These are phyloP conservation scores for Narthecium ossifragum DNA, from an alignment of 106 monocot genomes.

Conservation along the genomic window DNA sequence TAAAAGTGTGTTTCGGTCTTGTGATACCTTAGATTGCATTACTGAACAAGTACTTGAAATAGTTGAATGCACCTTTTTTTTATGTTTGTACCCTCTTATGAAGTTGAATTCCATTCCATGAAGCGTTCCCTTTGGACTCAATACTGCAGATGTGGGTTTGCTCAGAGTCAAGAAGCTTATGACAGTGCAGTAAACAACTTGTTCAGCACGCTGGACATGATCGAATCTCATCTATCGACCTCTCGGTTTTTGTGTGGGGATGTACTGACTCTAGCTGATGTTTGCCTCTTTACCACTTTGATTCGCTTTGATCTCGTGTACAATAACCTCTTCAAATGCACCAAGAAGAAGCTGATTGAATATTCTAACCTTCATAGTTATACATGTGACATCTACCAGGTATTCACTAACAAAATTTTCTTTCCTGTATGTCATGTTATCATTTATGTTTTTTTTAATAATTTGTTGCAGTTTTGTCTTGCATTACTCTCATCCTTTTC, in stretches of 20 bases:
- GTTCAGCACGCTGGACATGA: constrained; percentile 55
- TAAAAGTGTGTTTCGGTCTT: too few species aligned
- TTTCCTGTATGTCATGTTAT: too few species aligned
- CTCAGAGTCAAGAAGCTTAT: constrained; percentile 92
- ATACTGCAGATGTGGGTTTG: constrained; percentile 77
- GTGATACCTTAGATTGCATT: too few species aligned
- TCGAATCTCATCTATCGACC: constrained; percentile 51
- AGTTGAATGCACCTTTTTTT: too few species aligned
- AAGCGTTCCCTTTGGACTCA: too few species aligned
- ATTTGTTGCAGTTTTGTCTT: too few species aligned
- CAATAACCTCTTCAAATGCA: constrained; percentile 79
- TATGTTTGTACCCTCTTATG: too few species aligned
- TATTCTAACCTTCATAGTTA: constrained; percentile 74
- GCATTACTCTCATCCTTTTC: too few species aligned
- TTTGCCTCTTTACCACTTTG: constrained; percentile 87
- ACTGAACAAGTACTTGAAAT: too few species aligned
- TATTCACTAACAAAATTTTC: too few species aligned
- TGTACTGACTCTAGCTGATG: constrained; percentile 68
- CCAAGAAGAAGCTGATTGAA: constrained; percentile 80
- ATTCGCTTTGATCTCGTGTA: constrained; percentile 85
- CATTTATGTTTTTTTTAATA: too few species aligned
- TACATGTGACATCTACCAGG: constrained; percentile 79
- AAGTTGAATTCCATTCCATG: too few species aligned
- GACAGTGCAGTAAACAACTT: constrained; percentile 49
- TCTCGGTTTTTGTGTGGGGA: constrained; percentile 82